Base-by-base conservation (phyloP, 2,329 filamentous ascomycete species). In the Aplosporella prunicola region DNA sequence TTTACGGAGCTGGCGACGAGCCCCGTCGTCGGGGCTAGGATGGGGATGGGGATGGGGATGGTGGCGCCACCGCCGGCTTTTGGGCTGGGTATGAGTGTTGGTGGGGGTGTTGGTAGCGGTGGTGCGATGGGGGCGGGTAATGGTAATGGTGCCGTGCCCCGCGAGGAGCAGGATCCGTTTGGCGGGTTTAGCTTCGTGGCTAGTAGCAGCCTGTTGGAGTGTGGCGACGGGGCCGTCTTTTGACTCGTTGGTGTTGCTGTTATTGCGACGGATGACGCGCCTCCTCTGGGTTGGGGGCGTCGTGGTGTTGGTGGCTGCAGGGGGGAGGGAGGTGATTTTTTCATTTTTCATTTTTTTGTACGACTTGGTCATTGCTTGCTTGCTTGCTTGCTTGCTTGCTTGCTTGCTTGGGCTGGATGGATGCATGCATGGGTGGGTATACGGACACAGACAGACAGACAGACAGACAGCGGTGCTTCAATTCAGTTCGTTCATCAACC, bases 1-100 rank as follows among this genome's bases (percentile, higher is more conserved):
- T 98, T 98, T 57, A 98, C 89, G 0, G 78, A 82, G 39, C 62
- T 94, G 45, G 75, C 84, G 3, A 68, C 96, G 36, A 93, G 83
- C 56, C 86, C 87, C 5, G 69, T 82, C 2, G 55, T 28, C 9
- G 15, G 14, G 10, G 8, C 22, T 78, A 17, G 36, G 42, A 10
- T 50, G 44, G 18, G 46, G 8, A 24, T 24, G 22, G 22, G n/a
- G 22, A 24, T 24, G n/a, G 22, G n/a, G n/a, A 26, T 39, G 30
- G 18, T 27, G 13, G 24, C 30, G 25, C 8, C 25, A 18, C 17
- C 33, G 37, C 25, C 3, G 10, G 58, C 32, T 38, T 37, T 22
- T 36, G 44, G 34, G 44, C 48, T 40, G 28, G 35, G 5, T 50
- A 48, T 23, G 47, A 48, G 40, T 51, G 13, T 34, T 36, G 35